phyloP scores from a whole-genome alignment of 164 flowering plant genomes.

The Vitis rotundifolia region DNA sequence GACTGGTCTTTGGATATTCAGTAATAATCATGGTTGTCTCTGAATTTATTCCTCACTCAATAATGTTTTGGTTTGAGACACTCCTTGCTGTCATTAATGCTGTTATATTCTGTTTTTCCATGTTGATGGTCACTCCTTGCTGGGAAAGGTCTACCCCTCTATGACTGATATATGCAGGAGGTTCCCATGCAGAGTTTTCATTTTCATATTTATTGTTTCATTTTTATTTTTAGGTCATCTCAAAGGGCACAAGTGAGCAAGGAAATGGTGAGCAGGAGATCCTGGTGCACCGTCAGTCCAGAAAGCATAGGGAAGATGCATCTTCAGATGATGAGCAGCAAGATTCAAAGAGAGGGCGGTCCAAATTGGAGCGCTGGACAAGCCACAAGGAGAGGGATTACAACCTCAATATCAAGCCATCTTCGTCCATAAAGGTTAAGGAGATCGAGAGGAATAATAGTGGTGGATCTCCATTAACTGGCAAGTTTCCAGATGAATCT shows the following conservation, averaged over 20 bases:
- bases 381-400: conserved; percentile 84
- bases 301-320: conserved; percentile 62
- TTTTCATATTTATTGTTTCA: conserved; percentile 8
- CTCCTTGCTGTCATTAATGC: neutral
- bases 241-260: conserved; percentile 29
- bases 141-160: neutral
- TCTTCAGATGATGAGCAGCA: conserved; percentile 74
- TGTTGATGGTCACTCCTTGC: neutral
- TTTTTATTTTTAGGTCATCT: conserved; percentile 23
- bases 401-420: conserved; percentile 32
- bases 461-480: conserved; percentile 33
- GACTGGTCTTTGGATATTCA: neutral
- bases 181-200: conserved; percentile 20
- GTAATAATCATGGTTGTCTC: too few relatives aligned
- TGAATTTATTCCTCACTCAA: neutral
- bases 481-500: conserved; percentile 37
- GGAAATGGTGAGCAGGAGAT: conserved; percentile 31
- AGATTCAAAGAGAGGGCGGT: conserved; percentile 71
- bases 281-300: conserved; percentile 31
- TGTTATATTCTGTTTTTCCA: neutral
- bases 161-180: neutral
- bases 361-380: conserved; percentile 88
- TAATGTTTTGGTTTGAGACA: neutral
- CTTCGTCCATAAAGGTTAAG: conserved; percentile 49
- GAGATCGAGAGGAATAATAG: conserved; percentile 39